Evolutionary conservation across 2,329 filamentous ascomycete species (phyloP), one percentile per base, ranked within the genome.

Genomic region (Dichotomopilus funicola): DNA sequence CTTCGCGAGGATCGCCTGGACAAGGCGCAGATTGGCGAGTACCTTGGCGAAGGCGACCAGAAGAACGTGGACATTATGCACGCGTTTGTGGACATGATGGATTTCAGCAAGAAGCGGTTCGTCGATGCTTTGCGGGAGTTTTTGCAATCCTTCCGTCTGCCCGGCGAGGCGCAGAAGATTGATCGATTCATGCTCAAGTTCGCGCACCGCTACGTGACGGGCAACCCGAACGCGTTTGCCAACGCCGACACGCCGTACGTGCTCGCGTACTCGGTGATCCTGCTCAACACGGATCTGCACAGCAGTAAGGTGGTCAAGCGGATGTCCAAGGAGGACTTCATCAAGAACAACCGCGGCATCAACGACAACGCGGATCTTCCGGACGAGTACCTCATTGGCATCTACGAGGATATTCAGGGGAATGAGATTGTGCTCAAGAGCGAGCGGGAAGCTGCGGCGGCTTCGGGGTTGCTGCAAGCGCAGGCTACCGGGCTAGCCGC

Each of bases 111-210:
- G 70, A 89, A 86, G 54, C 86, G 91, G 2, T 99, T 99, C 64
- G 92, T 96, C 6, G 92, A 96, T 70, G 87, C 94, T 11, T 75
- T 99, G 33, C 85, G 94, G 40, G 86, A 90, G 56, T 99, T 99
- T 66, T 75, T 99, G 10, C 94, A 99, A 70, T 88, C 90, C 34
- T 99, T 99, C 76, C 87, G 94, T 60, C 76, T 99, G 11, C 94
- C 94, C 0, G 94, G 94, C 58, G 94, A 99, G 72, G 91, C 91
- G 0, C 94, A 99, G 69, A 99, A 99, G 75, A 99, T 99, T 63
- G 94, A 99, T 82, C 89, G 94, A 48, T 95, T 97, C 73, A 97
- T 99, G 94, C 76, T 99, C 62, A 99, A 99, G 70, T 99, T 97
- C 72, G 94, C 94, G 8, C 92, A 97, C 71, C 86, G 92, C 58